Base-by-base conservation (phyloP, 306 rosid genomes). In the Dalbergia oliveri region DNA sequence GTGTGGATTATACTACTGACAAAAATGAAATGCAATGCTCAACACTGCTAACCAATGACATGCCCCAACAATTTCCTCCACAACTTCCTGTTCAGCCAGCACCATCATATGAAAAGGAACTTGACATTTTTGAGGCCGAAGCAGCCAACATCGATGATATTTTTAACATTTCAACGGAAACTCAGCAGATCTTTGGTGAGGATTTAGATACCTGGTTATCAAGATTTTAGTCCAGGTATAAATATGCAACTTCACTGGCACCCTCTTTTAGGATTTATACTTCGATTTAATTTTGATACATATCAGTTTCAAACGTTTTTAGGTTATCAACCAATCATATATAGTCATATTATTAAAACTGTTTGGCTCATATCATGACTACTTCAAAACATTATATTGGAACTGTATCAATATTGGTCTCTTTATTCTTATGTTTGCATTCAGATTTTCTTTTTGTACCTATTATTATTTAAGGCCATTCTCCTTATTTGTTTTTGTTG, bases 201-300 rank as follows among this genome's bases (percentile, higher is more conserved):
- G 84, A 63, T 26, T 43, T 75, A 5, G 66, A 45, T 0, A 60
- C 3, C 33, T 76, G 82, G 82, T 35, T 84, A 34, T 53, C 79
- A 56, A 47, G 14, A 39, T 13, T 66, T 49, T 4, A 31, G 8
- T 60, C 44, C 37, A 76, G 84, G 84, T 80, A 83, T 12, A 59
- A 21, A 19, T n/a, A 8, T 51, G 64, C 58, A 18, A 51, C 53
- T 23, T 53, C 5, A 43, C 13, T 9, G 6, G 13, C 13, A 5
- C 16, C 13, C 13, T 14, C 13, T 11, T 12, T 50, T 3, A 6
- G 49, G 49, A 1, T 26, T 26, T 26, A 26, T 26, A 26, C 31
- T 26, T 26, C 3, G 31, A 26, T 26, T 26, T 26, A 26, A 26
- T 26, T 1, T 2, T 26, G 3, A 26, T 26, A 2, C 3, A 26